Base-by-base conservation (phyloP, 2,329 filamentous ascomycete species). In the Stagonosporopsis cucurbitacearum region DNA sequence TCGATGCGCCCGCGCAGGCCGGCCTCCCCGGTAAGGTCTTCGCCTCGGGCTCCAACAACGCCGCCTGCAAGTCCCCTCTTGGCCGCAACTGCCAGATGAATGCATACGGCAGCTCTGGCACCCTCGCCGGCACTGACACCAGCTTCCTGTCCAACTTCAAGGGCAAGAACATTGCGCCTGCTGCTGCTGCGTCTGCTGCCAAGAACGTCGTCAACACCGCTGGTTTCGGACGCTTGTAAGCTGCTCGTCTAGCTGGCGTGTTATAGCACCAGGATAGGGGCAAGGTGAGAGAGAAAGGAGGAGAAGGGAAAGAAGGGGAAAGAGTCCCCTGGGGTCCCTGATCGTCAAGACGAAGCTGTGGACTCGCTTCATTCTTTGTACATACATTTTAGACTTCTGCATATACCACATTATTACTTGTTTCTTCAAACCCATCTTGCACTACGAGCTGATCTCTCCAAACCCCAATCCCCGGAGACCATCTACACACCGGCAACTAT, bases 41-140 rank as follows among this genome's bases (percentile, higher is more conserved):
- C 60, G 74, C 75, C 15, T 59, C 70, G 0, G 72, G 74, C 6
- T 61, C 55, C 40, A 70, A 74, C 30, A 80, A 78, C 65, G 64
- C 72, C 19, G 67, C 66, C 40, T 85, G 83, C 77, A 65, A 68
- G 22, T 52, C 74, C 17, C 69, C 72, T 56, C 77, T 86, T 3
- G 82, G 83, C 57, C 82, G 76, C 57, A 69, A 63, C 46, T 86
- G 84, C 71, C 67, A 81, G 74, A 13, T 77, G 50, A 87, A 86
- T 74, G 11, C 62, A 3, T 73, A 72, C 57, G 71, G 69, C 3
- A 65, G 25, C 59, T 70, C 67, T 28, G 68, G 66, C 15, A 40
- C 58, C 6, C 60, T 75, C 33, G 43, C 65, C 25, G 72, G 69
- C 19, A 57, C 66, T n/a, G 80, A 82, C 64, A 78, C 79, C 11